phyloP scores from a whole-genome alignment of 2,329 filamentous ascomycete genomes.

The Chlorencoelia australis region DNA sequence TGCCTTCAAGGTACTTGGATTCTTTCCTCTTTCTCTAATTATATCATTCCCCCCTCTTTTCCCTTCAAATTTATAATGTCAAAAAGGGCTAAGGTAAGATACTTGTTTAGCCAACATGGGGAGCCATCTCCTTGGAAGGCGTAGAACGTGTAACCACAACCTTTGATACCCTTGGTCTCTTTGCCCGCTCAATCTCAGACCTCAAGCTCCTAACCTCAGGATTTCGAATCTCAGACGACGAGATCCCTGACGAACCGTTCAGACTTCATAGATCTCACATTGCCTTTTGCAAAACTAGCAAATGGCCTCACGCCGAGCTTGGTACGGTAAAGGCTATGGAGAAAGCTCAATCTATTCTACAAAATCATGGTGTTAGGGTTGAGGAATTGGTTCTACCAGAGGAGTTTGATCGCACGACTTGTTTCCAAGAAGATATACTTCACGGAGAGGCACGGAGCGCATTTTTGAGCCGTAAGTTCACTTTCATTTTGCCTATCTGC shows the following conservation, averaged over 20 bases:
- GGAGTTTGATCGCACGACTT: not conserved
- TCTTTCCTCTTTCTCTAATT: too few species aligned
- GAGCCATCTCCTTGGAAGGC: conserved; percentile 48
- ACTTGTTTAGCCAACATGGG: conserved; percentile 56
- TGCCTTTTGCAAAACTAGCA: conserved; percentile 4
- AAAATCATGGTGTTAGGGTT: conserved; percentile 8
- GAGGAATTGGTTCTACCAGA: conserved; percentile 3
- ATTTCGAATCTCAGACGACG: conserved; percentile 42
- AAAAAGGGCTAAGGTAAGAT: too few species aligned
- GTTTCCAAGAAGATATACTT: too few species aligned
- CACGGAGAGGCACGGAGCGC: conserved; percentile 40
- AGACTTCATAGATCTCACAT: not conserved
- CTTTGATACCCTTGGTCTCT: conserved; percentile 53
- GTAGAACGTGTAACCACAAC: conserved; percentile 45
- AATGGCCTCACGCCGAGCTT: conserved; percentile 28
- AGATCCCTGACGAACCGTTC: too few species aligned
- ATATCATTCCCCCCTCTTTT: too few species aligned
- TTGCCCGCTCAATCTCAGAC: conserved; percentile 45
- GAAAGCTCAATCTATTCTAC: conserved; percentile 30
- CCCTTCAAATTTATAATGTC: too few species aligned
- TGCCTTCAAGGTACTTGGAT: too few species aligned
- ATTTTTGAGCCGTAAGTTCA: conserved; percentile 33
- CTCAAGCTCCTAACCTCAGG: conserved; percentile 42
- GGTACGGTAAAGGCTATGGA: conserved; percentile 35
- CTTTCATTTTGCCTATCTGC: not conserved